Evolutionary conservation across 352 stramenopile genomes (phyloP), one percentile per base, ranked within the genome.

Genomic region (Pythium pyrilobum): DNA sequence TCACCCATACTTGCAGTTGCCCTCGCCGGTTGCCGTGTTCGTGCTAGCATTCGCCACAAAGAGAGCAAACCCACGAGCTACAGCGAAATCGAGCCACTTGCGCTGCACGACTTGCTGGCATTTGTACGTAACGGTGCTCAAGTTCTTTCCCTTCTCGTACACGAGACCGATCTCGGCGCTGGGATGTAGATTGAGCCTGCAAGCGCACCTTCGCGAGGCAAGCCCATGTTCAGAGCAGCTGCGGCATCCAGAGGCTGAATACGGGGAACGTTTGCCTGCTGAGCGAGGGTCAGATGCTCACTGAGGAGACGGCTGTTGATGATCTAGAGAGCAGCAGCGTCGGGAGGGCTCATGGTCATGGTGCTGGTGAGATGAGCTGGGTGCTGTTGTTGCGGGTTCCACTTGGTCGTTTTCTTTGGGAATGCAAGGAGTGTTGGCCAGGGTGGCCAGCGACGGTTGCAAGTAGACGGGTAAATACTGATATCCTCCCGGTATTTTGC

Each of bases 1-100:
- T 56, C 36, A 56, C 3, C 18, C 9, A 20, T 56, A 56, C 38
- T 56, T 46, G 3, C 25, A 23, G 31, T 48, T 48, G n/a, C 49
- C 49, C 28, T 39, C 29, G 16, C 18, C 38, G n/a, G 27, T 38
- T 31, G 42, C 28, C 42, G 31, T 50, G 42, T 28, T 38, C 13
- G 42, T 37, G n/a, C 42, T 50, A 28, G 31, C 18, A 20, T 18
- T 20, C 28, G 25, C 38, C 5, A 50, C n/a, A 20, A 15, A 21
- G 6, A 50, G n/a, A 5, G 42, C 27, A 28, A 50, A 50, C 16
- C 28, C 28, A 31, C 28, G 42, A 5, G 5, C 28, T 5, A 18
- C 6, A 27, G 42, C 42, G 11, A 47, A 47, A 16, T 47, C 41
- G 9, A 23, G 41, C 24, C 41, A 47, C 41, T 47, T 47, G 41